phyloP scores from a whole-genome alignment of 495 filamentous ascomycete genomes.

The Bombardia bombarda region DNA sequence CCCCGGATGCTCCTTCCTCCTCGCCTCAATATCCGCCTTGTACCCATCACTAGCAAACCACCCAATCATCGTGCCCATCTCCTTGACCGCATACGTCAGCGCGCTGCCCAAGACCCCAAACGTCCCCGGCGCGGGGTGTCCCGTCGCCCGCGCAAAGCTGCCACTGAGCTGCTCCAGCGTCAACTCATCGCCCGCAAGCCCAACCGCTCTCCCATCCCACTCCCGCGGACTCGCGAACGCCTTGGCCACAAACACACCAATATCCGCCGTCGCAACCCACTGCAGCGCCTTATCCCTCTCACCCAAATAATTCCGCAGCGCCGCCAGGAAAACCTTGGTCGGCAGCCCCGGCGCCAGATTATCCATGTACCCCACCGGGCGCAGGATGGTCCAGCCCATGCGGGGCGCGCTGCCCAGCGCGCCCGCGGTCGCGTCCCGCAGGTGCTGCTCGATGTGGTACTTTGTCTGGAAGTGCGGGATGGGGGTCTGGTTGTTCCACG shows the following conservation, averaged over 20 bases:
- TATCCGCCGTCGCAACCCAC: slow-evolving; percentile 50
- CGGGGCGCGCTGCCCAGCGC: slow-evolving; percentile 15
- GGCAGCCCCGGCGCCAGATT: slow-evolving; percentile 50
- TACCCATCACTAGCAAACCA: slow-evolving; percentile 42
- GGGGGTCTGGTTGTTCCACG: slow-evolving; percentile 48
- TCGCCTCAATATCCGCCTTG: slow-evolving; percentile 30
- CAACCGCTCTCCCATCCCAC: slow-evolving; percentile 31
- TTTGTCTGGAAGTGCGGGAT: slow-evolving; percentile 64
- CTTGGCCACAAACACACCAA: slow-evolving; percentile 55
- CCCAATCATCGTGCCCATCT: slow-evolving; percentile 36
- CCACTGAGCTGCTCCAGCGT: slow-evolving; percentile 30
- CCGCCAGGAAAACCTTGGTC: slow-evolving; percentile 52
- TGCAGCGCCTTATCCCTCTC: slow-evolving; percentile 39
- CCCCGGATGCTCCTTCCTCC: slow-evolving; percentile 27
- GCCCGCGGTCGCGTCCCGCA: slow-evolving; percentile 35
- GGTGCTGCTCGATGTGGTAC: slow-evolving; percentile 55
- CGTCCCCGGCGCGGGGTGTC: slow-evolving; percentile 26
- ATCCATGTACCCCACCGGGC: slow-evolving; percentile 63
- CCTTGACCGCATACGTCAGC: slow-evolving; percentile 29
- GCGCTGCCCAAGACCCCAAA: slow-evolving; percentile 31
- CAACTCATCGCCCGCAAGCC: slow-evolving; percentile 39
- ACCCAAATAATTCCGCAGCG: slow-evolving; percentile 37
- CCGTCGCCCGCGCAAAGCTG: slow-evolving; percentile 30
- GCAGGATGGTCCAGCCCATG: slow-evolving; percentile 55
- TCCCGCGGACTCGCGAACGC: slow-evolving; percentile 39